Conservation (phyloP, 2,329 filamentous ascomycete species). For the Tolypocladium ovalisporum region DNA sequence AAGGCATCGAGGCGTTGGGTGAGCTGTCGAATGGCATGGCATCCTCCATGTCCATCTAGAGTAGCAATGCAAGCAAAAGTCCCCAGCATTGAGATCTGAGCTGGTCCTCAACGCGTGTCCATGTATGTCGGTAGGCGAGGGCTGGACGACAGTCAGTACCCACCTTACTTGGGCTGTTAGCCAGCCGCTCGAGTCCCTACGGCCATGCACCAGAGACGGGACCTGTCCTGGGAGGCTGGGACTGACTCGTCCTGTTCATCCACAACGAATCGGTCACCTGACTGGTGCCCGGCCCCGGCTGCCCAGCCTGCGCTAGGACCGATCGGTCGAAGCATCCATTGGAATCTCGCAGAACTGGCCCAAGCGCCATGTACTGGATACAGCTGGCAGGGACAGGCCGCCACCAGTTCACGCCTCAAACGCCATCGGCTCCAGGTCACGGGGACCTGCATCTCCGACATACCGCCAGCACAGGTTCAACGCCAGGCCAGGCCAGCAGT, state of each 20-base stretch:
- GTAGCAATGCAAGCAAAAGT: background rate
- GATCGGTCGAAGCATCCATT: background rate
- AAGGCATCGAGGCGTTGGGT: background rate
- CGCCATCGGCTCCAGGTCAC: background rate
- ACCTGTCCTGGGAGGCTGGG: background rate
- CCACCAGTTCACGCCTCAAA: background rate
- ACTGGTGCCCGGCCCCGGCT: background rate
- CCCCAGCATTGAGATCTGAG: background rate
- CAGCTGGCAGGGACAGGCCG: background rate
- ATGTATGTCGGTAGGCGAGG: background rate
- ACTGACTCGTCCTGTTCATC: background rate
- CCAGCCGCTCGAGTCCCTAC: too few relatives aligned
- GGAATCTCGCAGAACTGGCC: background rate
- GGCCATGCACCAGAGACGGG: too few relatives aligned
- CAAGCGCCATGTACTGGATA: background rate
- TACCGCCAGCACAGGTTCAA: background rate
- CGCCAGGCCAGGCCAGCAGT: background rate
- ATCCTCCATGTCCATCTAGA: background rate
- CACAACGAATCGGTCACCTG: background rate
- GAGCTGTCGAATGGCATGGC: too few relatives aligned
- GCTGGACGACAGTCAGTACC: too few relatives aligned
- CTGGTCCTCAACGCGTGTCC: background rate
- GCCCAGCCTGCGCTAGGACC: background rate
- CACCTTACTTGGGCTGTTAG: too few relatives aligned
- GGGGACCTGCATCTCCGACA: background rate